Base-by-base conservation (phyloP, 345 rosid genomes). In the Anastatica hierochuntica region DNA sequence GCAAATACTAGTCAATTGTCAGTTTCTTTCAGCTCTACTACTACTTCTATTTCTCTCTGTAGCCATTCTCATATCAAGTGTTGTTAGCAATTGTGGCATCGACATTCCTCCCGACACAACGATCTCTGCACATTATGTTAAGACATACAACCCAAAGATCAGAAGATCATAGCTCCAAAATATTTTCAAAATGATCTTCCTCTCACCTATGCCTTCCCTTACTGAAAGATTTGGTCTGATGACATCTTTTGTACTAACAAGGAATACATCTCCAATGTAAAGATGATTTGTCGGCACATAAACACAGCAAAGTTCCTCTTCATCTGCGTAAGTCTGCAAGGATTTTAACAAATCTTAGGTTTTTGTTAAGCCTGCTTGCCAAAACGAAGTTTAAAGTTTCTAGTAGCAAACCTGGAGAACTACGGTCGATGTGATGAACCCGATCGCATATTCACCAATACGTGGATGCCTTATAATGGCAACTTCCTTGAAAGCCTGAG, bases 231-330 rank as follows among this genome's bases (percentile, higher is more conserved):
- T 88, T 47, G 99, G 99, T 64, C 97, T 78, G 71, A 94, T 85
- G 39, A 88, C 92, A 64, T 94, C 99, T 48, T 74, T 81, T 36
- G 85, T 62, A 68, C 70, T 82, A 20, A 88, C 72, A 21, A 94
- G 81, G 79, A 94, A 85, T 45, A 94, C 74, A 69, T 94, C 99
- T 12, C 97, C 99, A 39, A 94, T 85, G 74, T 94, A 94, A 20
- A 94, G 86, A 76, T 94, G 99, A 71, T 94, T 94, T 5, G 99
- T 88, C 1, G 99, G 99, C 37, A 94, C 95, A 78, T 94, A 94
- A 17, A 94, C 90, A 70, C 95, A 88, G 52, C 90, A 85, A 36
- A 94, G 81, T 58, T 88, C 97, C 71, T 94, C 99, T 50, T 94
- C 97, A 59, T 84, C 92, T 62, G 83, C 49, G 59, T 83, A 81